Percentiles rank a stretch among this genome's conserved stretches.
These are phyloP conservation scores for Ceratocystis harringtonii DNA, from an alignment of 2,329 filamentous ascomycete genomes.

Conservation along the genomic window DNA sequence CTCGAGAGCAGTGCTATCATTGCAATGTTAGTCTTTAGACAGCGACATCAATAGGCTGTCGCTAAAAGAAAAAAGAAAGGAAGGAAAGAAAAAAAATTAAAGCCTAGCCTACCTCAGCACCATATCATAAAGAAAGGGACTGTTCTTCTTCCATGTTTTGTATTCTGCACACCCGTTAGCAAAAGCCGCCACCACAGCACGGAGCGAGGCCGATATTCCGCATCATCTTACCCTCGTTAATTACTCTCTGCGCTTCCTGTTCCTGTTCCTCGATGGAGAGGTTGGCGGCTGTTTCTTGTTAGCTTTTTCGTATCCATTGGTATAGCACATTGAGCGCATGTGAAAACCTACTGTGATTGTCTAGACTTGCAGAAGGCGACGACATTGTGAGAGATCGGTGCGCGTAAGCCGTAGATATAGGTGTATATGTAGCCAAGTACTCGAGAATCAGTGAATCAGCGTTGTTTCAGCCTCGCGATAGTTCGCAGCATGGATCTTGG, in stretches of 20 bases:
- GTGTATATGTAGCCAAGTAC: not conserved
- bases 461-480: constrained; percentile 2
- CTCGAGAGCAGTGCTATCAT: constrained; percentile 64
- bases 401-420: not conserved
- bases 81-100: too few species aligned
- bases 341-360: constrained; percentile 12
- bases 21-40: constrained; percentile 1
- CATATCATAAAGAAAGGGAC: constrained; percentile 95
- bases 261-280: constrained; percentile 49
- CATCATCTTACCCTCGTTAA: constrained; percentile 64
- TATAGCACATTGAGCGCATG: not conserved
- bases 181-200: not conserved
- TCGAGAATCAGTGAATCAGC: not conserved
- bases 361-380: constrained; percentile 11
- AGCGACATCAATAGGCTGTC: not conserved
- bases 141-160: constrained; percentile 99
- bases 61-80: not conserved
- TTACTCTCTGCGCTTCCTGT: constrained; percentile 65
- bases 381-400: not conserved
- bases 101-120: constrained; percentile 65
- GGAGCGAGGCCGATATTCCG: not conserved
- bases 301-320: not conserved
- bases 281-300: constrained; percentile 18
- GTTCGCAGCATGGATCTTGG: not conserved
- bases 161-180: constrained; percentile 49